Percentiles rank a stretch among this genome's conserved stretches.
Evolutionary conservation across 2,329 filamentous ascomycete species (phyloP).

Genomic region (Venturiaceae sp.): DNA sequence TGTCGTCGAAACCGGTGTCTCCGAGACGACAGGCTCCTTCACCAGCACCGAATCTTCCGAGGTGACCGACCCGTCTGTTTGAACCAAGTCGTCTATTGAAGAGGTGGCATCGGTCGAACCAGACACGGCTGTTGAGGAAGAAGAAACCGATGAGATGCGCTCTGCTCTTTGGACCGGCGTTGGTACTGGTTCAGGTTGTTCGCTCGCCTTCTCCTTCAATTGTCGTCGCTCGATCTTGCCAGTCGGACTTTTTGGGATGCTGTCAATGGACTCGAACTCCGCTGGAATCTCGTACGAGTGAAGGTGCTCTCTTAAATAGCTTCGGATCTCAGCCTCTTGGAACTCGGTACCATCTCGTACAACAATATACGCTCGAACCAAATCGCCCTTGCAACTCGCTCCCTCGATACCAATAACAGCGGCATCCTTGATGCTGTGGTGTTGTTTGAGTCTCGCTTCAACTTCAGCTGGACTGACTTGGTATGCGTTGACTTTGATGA

Average conservation of each 20-base stretch:
- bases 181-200: neutral
- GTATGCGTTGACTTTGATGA: slow-evolving; percentile 8
- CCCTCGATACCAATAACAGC: slow-evolving; percentile 9
- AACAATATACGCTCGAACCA: slow-evolving; percentile 10
- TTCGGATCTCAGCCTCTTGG: slow-evolving; percentile 4
- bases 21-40: neutral
- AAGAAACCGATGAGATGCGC: neutral
- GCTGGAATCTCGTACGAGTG: slow-evolving; percentile 10
- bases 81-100: neutral
- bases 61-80: neutral
- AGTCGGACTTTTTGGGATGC: slow-evolving; percentile 11
- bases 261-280: slow-evolving; percentile 9
- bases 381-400: slow-evolving; percentile 1
- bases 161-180: neutral
- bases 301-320: slow-evolving; percentile 4
- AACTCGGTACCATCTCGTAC: neutral
- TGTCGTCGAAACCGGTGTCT: neutral
- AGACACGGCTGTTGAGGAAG: neutral
- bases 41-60: neutral
- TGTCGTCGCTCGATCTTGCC: slow-evolving; percentile 11
- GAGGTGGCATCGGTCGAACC: neutral
- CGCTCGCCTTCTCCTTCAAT: slow-evolving; percentile 7
- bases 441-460: slow-evolving; percentile 5
- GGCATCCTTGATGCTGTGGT: slow-evolving; percentile 6
- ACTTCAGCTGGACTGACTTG: slow-evolving; percentile 9